Base-by-base conservation (phyloP, 768 basidiomycete genomes). In the Leccinum boreale region DNA sequence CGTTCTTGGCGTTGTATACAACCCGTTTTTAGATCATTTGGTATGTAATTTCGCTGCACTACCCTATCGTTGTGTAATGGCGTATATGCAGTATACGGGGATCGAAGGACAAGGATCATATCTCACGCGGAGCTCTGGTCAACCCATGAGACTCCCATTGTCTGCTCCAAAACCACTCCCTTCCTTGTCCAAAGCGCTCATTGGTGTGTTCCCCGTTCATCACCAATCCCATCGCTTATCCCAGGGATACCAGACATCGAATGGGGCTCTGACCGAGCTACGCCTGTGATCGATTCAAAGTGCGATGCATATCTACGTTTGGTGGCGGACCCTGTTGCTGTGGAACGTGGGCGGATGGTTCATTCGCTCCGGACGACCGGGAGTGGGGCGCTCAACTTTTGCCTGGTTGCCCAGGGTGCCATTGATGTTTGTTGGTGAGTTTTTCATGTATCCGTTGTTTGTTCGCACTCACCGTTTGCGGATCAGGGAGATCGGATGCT, bases 1-100 rank as follows among this genome's bases (percentile, higher is more conserved):
- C 11, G 82, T 94, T 9, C 77, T 95, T 23, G 94, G 94, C 6
- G 93, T 97, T 48, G 87, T 97, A 61, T 95, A 85, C 75, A 94
- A 94, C 69, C 94, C 94, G 1, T 93, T 93, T 81, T 78, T 93
- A 57, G 81, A 90, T 58, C 81, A 94, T 52, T 78, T 96, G 59
- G 89, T 89, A 33, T 33, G 56, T 31, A 5, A 14, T n/a, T n/a
- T n/a, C 49, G 17, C 3, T 29, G 31, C 14, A 28, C 31, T 24
- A n/a, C 9, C 24, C 23, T 49, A 5, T 17, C 3, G 15, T 3
- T 50, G 49, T 49, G 17, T 29, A 5, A n/a, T 54, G 26, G 56
- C 52, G 31, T 49, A 11, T 53, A 21, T 29, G 9, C 61, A 87
- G 85, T 95, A 94, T 74, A 86, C 86, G 3, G 94, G 85, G 6